A percentile compares a stretch with the other conserved stretches of the same genome.
Evolutionary conservation across 148 eudicot genomes (phyloP).

Genomic region (Persicaria maculosa): DNA sequence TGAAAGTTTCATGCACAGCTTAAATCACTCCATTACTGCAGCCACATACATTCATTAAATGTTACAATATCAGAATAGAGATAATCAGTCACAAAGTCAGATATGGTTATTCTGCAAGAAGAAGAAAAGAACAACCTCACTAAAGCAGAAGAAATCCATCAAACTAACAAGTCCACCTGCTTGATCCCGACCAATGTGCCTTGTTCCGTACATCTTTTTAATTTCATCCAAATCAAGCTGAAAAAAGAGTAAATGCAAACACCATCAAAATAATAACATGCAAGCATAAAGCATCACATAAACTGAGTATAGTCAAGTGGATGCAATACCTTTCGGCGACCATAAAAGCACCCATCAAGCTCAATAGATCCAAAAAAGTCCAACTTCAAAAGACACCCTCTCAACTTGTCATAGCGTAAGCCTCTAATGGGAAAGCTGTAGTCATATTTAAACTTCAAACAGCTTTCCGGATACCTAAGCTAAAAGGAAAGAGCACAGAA

Average conservation of each 20-base stretch:
- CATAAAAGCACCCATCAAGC: slow-evolving; percentile 91
- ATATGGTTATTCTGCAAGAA: neutral
- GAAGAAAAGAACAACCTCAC: slow-evolving; percentile 57
- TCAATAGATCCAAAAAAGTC: slow-evolving; percentile 99
- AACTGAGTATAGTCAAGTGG: neutral
- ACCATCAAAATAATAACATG: neutral
- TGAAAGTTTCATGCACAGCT: neutral
- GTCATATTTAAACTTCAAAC: slow-evolving; percentile 83
- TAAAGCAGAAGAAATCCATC: slow-evolving; percentile 99
- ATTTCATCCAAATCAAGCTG: slow-evolving; percentile 78
- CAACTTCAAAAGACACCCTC: slow-evolving; percentile 91
- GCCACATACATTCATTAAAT: neutral
- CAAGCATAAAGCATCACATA: neutral
- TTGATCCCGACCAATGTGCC: slow-evolving; percentile 96
- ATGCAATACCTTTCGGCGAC: slow-evolving; percentile 67
- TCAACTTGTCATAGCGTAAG: slow-evolving; percentile 78
- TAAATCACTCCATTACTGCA: neutral
- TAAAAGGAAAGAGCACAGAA: slow-evolving; percentile 28
- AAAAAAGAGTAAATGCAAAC: slow-evolving; percentile 13
- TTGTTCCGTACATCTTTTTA: slow-evolving; percentile 74
- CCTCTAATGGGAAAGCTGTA: slow-evolving; percentile 88
- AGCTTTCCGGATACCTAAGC: slow-evolving; percentile 93
- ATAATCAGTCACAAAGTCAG: neutral
- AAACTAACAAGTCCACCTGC: slow-evolving; percentile 86
- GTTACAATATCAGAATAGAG: neutral